Evolutionary conservation across 1,139 yeast genomes (phyloP).

Genomic region (Geotrichum candidum): DNA sequence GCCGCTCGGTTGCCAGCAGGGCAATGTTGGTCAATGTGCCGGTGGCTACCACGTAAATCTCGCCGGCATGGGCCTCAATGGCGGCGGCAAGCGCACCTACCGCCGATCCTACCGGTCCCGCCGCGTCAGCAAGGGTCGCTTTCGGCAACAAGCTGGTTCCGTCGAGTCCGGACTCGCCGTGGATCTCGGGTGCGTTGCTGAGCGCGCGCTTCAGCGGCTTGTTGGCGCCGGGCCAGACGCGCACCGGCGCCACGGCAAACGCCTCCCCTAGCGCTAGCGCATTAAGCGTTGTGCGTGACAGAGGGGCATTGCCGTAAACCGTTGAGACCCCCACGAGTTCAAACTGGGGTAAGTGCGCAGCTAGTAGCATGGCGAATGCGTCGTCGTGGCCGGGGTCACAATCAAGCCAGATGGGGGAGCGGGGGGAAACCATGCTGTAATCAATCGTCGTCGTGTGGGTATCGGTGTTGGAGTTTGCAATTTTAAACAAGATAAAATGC

Average conservation of each 20-base stretch:
- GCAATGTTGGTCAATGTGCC: slow-evolving; percentile 74
- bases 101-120: slow-evolving; percentile 41
- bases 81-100: slow-evolving; percentile 55
- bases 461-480: no score
- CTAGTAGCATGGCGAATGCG: slow-evolving; percentile 65
- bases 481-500: no score
- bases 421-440: background rate
- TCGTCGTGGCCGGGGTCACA: slow-evolving; percentile 95
- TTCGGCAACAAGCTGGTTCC: slow-evolving; percentile 57
- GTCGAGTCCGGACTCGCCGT: slow-evolving; percentile 70
- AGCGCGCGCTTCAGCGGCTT: slow-evolving; percentile 49
- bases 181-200: slow-evolving; percentile 56
- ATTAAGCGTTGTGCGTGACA: slow-evolving; percentile 62
- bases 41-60: slow-evolving; percentile 56
- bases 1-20: slow-evolving; percentile 45
- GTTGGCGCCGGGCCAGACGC: slow-evolving; percentile 62
- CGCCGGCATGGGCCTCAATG: slow-evolving; percentile 41
- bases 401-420: slow-evolving; percentile 73
- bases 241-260: slow-evolving; percentile 41
- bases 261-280: slow-evolving; percentile 62
- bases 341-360: slow-evolving; percentile 54
- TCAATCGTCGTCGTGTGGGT: no score
- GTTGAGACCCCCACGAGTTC: slow-evolving; percentile 70
- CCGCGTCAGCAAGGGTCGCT: slow-evolving; percentile 34
- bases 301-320: slow-evolving; percentile 73